Evolutionary conservation across 2,329 filamentous ascomycete genomes (phyloP).

Genomic region (Trichoderma koningiopsis): DNA sequence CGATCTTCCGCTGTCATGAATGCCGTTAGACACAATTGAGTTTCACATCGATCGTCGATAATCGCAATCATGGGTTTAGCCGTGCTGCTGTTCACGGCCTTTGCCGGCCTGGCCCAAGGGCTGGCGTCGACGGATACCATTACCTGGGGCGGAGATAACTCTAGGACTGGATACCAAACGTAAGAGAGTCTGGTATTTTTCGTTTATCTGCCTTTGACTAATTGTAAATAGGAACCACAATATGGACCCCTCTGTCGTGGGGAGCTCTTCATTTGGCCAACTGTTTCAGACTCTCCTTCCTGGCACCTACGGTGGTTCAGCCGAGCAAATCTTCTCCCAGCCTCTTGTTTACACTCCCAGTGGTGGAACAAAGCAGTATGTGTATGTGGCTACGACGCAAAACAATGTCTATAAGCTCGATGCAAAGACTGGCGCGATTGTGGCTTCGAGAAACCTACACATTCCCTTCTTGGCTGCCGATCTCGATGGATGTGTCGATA

Average conservation of each 20-base stretch:
- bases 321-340: constrained; percentile 57
- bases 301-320: constrained; percentile 51
- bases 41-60: neutral
- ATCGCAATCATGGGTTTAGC: constrained; percentile 33
- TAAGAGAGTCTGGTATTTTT: constrained; percentile 35
- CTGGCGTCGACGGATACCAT: constrained; percentile 56
- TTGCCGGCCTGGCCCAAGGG: constrained; percentile 40
- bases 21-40: neutral
- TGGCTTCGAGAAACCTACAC: constrained; percentile 50
- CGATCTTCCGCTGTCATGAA: neutral
- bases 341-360: constrained; percentile 53
- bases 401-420: constrained; percentile 61
- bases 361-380: constrained; percentile 50
- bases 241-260: constrained; percentile 62
- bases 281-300: constrained; percentile 56
- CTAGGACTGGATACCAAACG: constrained; percentile 56
- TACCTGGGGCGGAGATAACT: constrained; percentile 62
- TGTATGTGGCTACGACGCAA: constrained; percentile 59
- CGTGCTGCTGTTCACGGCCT: constrained; percentile 37
- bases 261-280: constrained; percentile 56
- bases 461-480: constrained; percentile 54
- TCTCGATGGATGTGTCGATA: constrained; percentile 51
- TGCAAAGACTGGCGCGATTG: constrained; percentile 55
- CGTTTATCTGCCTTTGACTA: neutral
- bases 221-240: constrained; percentile 56